Evolutionary conservation across 192 early-diverging fungal species (phyloP).

Genomic region (Entomortierella parvispora): DNA sequence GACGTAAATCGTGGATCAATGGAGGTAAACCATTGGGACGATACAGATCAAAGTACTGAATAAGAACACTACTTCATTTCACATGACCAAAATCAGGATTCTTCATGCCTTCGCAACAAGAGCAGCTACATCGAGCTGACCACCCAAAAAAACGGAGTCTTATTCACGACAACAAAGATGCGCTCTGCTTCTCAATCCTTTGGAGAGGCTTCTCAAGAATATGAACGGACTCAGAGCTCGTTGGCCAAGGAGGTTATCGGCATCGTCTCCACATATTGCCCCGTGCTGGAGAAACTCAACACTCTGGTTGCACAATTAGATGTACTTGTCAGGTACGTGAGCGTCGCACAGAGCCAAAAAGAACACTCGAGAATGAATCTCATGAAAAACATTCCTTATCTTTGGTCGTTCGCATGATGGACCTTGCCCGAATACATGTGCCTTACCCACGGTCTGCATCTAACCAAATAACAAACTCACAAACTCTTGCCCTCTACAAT

Average conservation of each 20-base stretch:
- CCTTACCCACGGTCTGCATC: too few relatives aligned
- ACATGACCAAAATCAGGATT: slow-evolving; percentile 59
- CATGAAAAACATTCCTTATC: neutral
- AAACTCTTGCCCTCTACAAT: too few relatives aligned
- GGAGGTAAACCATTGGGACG: too few relatives aligned
- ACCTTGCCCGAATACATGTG: too few relatives aligned
- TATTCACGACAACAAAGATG: slow-evolving; percentile 85
- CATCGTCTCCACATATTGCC: slow-evolving; percentile 87
- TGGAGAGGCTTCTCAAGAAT: slow-evolving; percentile 67
- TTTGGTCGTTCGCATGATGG: too few relatives aligned
- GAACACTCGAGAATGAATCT: slow-evolving; percentile 8
- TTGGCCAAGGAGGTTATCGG: slow-evolving; percentile 90
- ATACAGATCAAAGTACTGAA: too few relatives aligned
- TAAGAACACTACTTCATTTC: neutral
- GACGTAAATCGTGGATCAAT: neutral
- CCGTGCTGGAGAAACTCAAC: slow-evolving; percentile 83
- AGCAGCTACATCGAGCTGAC: slow-evolving; percentile 83
- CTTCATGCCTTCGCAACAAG: slow-evolving; percentile 74
- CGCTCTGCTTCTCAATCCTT: slow-evolving; percentile 70
- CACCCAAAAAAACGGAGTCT: slow-evolving; percentile 88
- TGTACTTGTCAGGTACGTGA: slow-evolving; percentile 79
- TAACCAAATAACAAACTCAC: too few relatives aligned
- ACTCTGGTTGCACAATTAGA: slow-evolving; percentile 84
- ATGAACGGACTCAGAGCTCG: slow-evolving; percentile 73
- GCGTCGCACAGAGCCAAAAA: neutral